These are phyloP conservation scores for Coemansia sp. DNA, from an alignment of 192 early-diverging fungal species.

Conservation along the genomic window DNA sequence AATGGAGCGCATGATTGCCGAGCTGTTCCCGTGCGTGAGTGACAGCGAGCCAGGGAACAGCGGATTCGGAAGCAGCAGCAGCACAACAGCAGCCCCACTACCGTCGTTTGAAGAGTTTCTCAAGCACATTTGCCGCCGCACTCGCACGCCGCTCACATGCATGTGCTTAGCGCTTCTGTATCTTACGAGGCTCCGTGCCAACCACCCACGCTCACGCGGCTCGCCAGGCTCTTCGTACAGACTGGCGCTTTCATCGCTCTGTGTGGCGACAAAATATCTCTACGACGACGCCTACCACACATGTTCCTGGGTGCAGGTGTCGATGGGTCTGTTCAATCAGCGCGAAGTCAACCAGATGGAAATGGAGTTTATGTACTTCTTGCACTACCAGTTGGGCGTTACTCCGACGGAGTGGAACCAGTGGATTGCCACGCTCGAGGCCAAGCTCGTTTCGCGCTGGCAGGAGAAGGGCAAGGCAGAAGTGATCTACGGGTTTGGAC, in stretches of 20 bases:
- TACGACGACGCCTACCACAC: constrained; percentile 70
- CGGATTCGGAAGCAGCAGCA: constrained; percentile 5
- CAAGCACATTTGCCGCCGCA: constrained; percentile 56
- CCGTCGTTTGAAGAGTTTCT: constrained; percentile 55
- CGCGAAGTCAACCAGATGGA: constrained; percentile 68
- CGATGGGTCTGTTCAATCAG: constrained; percentile 57
- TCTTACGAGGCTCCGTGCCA: constrained; percentile 55
- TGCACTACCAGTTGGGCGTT: constrained; percentile 58
- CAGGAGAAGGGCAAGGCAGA: constrained; percentile 54
- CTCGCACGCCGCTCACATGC: constrained; percentile 54
- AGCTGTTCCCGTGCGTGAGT: constrained; percentile 52
- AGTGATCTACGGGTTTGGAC: constrained; percentile 46
- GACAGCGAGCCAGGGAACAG: constrained; percentile 23
- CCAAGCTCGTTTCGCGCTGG: constrained; percentile 55
- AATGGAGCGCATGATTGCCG: constrained; percentile 57
- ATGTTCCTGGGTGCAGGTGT: constrained; percentile 67
- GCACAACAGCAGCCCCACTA: constrained; percentile 7
- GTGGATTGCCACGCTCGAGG: constrained; percentile 56
- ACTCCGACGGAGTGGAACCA: constrained; percentile 57
- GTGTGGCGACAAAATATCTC: constrained; percentile 68
- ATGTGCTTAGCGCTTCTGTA: constrained; percentile 60
- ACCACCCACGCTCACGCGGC: constrained; percentile 58
- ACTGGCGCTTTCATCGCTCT: constrained; percentile 66
- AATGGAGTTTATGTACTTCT: constrained; percentile 60
- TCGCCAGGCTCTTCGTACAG: constrained; percentile 61